Evolutionary conservation across 2,329 filamentous ascomycete genomes (phyloP), one percentile per base, ranked within the genome.

Genomic region (Balansia obtecta): DNA sequence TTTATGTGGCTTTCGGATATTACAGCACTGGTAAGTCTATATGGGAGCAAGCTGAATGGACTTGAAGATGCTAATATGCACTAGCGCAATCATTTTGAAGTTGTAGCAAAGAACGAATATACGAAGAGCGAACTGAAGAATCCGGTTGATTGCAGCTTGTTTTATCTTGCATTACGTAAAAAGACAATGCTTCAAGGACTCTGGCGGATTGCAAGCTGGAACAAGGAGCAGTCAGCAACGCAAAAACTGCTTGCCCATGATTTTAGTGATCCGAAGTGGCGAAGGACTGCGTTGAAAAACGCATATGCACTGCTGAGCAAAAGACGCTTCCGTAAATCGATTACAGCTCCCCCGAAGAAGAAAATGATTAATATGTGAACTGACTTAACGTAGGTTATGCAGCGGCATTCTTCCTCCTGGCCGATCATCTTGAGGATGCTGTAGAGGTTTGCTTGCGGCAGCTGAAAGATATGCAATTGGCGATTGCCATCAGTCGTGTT

Each of bases 291-390:
- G 0, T 71, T 95, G 53, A 98, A 98, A 68, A 98, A 98, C 64
- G 93, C 93, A 0, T 98, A 96, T 67, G 91, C 93, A 2, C 68
- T 98, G 50, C 83, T 98, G 62, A 93, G 91, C 56, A 94, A 89
- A 67, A 79, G 88, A 43, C 77, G 93, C 46, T 96, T 96, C 64
- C 80, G 85, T 88, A 37, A 57, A 54, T 52, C 33, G n/a, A n/a
- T 12, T 40, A 8, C 27, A 27, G 2, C 5, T 27, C 27, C 34
- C 9, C 34, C 13, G 9, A 37, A 12, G 34, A 12, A 12, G 34
- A 37, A 15, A 37, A 27, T 6, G 4, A 27, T 7, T 37, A 4
- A 15, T 37, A 9, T 37, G 34, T 33, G 32, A 22, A 47, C 32
- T 55, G 46, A 52, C 46, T 22, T 13, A 20, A 6, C 1, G 18